A percentile compares a stretch with the other conserved stretches of the same genome.
phyloP scores from a whole-genome alignment of 2,329 filamentous ascomycete genomes.

The Neoarthrinium moseri region DNA sequence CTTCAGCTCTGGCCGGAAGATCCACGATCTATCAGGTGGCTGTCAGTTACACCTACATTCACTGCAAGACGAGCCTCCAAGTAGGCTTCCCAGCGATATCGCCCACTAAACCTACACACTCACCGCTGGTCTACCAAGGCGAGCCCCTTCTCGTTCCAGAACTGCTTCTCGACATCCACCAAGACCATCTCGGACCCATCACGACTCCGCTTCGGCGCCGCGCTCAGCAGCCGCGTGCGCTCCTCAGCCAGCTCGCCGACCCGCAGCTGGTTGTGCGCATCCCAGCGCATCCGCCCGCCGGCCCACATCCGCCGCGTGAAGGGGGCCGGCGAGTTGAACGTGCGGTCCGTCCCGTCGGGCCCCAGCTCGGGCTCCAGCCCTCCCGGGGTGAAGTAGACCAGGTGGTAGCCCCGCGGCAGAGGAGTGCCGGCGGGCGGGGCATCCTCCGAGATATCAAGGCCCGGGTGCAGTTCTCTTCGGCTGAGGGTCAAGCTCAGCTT shows the following conservation, averaged over 20 bases:
- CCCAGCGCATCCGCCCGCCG: constrained; percentile 58
- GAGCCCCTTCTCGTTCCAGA: constrained; percentile 48
- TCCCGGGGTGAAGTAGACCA: constrained; percentile 62
- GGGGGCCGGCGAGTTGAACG: constrained; percentile 57
- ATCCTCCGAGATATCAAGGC: constrained; percentile 34
- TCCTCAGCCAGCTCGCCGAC: constrained; percentile 58
- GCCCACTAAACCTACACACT: neutral
- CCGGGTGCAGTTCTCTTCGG: constrained; percentile 41
- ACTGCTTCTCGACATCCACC: constrained; percentile 62
- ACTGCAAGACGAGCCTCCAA: neutral
- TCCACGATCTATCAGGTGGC: constrained; percentile 33
- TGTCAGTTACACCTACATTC: neutral
- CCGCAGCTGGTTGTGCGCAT: constrained; percentile 31
- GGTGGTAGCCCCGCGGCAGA: constrained; percentile 59
- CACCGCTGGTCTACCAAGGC: constrained; percentile 54
- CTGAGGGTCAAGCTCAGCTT: constrained; percentile 59
- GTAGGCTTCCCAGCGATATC: neutral
- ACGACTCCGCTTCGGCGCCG: constrained; percentile 52
- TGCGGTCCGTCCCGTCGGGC: constrained; percentile 57
- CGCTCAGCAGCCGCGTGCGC: constrained; percentile 52
- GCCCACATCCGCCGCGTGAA: constrained; percentile 70
- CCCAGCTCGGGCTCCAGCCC: constrained; percentile 55
- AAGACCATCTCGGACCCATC: constrained; percentile 62
- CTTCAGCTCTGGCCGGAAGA: constrained; percentile 39
- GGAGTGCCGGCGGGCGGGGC: constrained; percentile 43